phyloP scores from a whole-genome alignment of 1,284 basidiomycete genomes.

The Ceratobasidium sp. region DNA sequence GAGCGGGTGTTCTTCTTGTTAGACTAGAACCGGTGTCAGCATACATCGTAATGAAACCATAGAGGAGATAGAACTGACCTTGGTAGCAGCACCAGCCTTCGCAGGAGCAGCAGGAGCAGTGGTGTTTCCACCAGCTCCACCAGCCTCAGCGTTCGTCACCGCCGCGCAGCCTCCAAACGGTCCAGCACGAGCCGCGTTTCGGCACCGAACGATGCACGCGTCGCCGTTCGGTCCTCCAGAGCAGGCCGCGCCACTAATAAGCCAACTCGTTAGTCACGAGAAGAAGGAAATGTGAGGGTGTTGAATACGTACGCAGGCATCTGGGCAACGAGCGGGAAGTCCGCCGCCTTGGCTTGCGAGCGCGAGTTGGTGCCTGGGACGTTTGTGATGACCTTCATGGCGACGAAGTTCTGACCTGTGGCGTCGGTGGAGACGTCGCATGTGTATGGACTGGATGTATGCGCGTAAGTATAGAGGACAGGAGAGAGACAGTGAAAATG shows the following conservation, averaged over 20 bases:
- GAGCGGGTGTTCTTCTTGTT: slow-evolving; percentile 27
- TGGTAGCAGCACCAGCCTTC: slow-evolving; percentile 1
- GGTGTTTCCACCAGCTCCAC: slow-evolving; percentile 20
- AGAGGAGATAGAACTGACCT: neutral
- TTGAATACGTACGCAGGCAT: slow-evolving; percentile 48
- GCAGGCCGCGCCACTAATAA: slow-evolving; percentile 49
- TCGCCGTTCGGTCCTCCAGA: slow-evolving; percentile 52
- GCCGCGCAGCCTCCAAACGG: slow-evolving; percentile 53
- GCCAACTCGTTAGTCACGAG: neutral
- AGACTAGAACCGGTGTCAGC: neutral
- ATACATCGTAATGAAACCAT: neutral
- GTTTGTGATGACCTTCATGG: slow-evolving; percentile 51
- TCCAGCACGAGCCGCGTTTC: slow-evolving; percentile 51
- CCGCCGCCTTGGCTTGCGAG: slow-evolving; percentile 50
- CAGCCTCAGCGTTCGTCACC: slow-evolving; percentile 46
- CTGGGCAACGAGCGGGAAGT: slow-evolving; percentile 51
- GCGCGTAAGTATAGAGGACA: neutral
- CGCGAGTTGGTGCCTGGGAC: slow-evolving; percentile 51
- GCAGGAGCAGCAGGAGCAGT: slow-evolving; percentile 19
- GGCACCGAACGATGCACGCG: slow-evolving; percentile 53
- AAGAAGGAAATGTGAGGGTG: neutral
- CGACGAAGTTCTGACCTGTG: slow-evolving; percentile 50
- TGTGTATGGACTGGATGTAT: slow-evolving; percentile 49
- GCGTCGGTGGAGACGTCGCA: slow-evolving; percentile 52
- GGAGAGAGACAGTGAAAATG: neutral